Evolutionary conservation across 2,329 filamentous ascomycete genomes (phyloP).

Genomic region (Exophiala aquamarina): DNA sequence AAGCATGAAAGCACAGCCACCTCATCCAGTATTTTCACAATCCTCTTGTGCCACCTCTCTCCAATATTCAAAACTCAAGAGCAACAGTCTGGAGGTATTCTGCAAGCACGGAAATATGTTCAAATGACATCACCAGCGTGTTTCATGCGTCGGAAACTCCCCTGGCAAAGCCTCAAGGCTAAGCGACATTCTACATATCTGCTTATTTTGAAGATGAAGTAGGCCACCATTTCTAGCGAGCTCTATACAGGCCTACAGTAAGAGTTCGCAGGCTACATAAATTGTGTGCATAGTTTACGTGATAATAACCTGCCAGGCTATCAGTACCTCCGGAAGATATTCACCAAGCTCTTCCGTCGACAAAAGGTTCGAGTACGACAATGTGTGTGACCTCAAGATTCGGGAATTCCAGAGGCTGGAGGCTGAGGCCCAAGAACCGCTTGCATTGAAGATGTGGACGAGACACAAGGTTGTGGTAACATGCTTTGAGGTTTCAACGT

Average conservation of each 20-base stretch:
- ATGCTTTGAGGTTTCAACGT: too few relatives aligned
- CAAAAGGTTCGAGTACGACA: too few relatives aligned
- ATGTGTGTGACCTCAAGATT: too few relatives aligned
- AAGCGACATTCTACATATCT: constrained; percentile 8
- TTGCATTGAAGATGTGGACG: too few relatives aligned
- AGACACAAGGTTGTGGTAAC: too few relatives aligned
- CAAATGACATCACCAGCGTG: too few relatives aligned
- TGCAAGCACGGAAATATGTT: too few relatives aligned
- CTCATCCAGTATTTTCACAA: too few relatives aligned
- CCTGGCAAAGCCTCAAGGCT: constrained; percentile 69
- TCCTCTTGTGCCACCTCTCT: too few relatives aligned
- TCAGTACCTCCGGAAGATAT: constrained; percentile 19
- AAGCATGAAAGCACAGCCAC: too few relatives aligned
- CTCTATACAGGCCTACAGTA: constrained; percentile 25
- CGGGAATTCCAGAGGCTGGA: too few relatives aligned
- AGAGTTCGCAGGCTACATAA: constrained; percentile 26
- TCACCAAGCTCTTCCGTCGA: constrained; percentile 19
- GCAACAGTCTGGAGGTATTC: constrained; percentile 37
- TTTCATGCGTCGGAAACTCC: constrained; percentile 68
- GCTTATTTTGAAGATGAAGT: constrained; percentile 27
- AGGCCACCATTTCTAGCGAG: constrained; percentile 16
- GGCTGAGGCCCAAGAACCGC: too few relatives aligned
- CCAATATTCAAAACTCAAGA: constrained; percentile 15
- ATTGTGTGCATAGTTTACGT: constrained; percentile 17
- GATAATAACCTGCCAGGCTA: constrained; percentile 24